Evolutionary conservation across 495 filamentous ascomycete species (phyloP).

Genomic region (Tuber melanosporum): DNA sequence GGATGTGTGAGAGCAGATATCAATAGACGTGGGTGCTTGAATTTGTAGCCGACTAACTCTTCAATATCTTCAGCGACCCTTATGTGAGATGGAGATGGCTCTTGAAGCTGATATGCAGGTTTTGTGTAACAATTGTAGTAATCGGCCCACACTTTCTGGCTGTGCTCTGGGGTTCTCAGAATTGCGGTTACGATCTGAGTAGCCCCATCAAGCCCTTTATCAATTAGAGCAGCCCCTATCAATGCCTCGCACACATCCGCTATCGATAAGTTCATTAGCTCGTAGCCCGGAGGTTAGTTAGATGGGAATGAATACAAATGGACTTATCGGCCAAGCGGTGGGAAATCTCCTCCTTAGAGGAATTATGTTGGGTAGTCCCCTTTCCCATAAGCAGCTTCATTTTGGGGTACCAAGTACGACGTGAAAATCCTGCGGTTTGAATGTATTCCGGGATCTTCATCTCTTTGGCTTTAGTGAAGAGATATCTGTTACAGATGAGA

Average conservation of each 20-base stretch:
- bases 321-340: constrained; percentile 80
- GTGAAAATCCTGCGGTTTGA: constrained; percentile 72
- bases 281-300: neutral
- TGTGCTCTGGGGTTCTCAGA: constrained; percentile 62
- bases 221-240: constrained; percentile 79
- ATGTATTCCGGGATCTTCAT: constrained; percentile 69
- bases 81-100: constrained; percentile 55
- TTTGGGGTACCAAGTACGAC: constrained; percentile 43
- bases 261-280: constrained; percentile 44
- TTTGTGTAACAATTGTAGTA: constrained; percentile 65
- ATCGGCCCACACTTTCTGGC: constrained; percentile 59
- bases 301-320: constrained; percentile 13
- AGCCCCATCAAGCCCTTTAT: constrained; percentile 66
- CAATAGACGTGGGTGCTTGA: constrained; percentile 68
- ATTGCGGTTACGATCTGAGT: constrained; percentile 74
- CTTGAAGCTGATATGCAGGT: constrained; percentile 62
- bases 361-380: constrained; percentile 43
- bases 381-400: constrained; percentile 56
- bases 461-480: constrained; percentile 67
- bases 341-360: constrained; percentile 47
- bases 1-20: constrained; percentile 85
- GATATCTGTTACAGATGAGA: constrained; percentile 84
- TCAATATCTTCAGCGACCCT: constrained; percentile 63
- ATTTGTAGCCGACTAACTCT: constrained; percentile 66
- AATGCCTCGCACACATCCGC: constrained; percentile 97